Evolutionary conservation across 2,329 filamentous ascomycete genomes (phyloP).

Genomic region (Cladophialophora immunda): DNA sequence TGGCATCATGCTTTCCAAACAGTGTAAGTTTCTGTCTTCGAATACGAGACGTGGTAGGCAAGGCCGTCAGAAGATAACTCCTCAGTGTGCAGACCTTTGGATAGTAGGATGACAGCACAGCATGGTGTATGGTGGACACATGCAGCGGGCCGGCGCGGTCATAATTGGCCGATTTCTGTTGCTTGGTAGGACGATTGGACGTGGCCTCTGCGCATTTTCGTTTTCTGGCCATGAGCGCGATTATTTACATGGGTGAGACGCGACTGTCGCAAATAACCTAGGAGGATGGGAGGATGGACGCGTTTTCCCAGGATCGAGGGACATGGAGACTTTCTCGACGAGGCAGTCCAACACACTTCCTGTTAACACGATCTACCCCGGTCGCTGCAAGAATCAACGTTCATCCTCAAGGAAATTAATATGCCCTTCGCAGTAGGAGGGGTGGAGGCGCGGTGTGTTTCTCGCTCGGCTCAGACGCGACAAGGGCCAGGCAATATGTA

Average conservation of each 20-base stretch:
- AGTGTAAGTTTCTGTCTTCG: conserved; percentile 65
- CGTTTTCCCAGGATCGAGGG: background rate
- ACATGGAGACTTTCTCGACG: conserved; percentile 3
- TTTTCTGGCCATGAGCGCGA: conserved; percentile 38
- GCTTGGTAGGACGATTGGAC: conserved; percentile 27
- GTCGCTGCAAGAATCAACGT: conserved; percentile 7
- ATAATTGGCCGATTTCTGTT: conserved; percentile 21
- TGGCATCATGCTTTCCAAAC: conserved; percentile 57
- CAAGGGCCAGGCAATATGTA: background rate
- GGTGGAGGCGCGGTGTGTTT: background rate
- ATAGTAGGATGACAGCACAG: conserved; percentile 38
- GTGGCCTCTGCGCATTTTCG: conserved; percentile 31
- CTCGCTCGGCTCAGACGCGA: conserved; percentile 5
- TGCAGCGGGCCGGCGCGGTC: background rate
- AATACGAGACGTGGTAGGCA: conserved; percentile 48
- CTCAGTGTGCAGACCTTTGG: conserved; percentile 37
- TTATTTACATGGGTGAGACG: conserved; percentile 11
- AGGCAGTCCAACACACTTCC: background rate
- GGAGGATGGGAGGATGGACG: background rate
- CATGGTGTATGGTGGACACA: conserved; percentile 26
- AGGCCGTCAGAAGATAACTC: conserved; percentile 33
- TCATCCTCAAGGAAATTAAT: conserved; percentile 16
- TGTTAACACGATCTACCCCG: background rate
- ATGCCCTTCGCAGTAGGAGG: background rate
- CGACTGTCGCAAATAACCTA: background rate